These are phyloP conservation scores for Aspergillus incahuasiensis DNA, from an alignment of 495 filamentous ascomycete genomes.

Conservation along the genomic window DNA sequence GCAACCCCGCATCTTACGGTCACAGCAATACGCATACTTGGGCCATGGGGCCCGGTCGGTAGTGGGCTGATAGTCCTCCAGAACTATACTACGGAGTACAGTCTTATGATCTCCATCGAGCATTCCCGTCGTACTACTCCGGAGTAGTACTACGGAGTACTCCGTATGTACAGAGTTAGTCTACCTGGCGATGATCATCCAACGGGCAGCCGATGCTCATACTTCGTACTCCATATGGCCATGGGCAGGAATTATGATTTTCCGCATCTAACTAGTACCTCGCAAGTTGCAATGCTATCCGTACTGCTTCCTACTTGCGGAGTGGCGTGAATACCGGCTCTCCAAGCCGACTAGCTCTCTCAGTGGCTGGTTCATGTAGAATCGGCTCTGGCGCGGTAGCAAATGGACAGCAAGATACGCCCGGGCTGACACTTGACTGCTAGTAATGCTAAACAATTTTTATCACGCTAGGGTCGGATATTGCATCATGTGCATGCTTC, in stretches of 20 bases:
- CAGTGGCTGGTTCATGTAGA: conserved; percentile 6
- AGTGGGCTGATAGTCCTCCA: too few species aligned
- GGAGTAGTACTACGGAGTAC: neutral
- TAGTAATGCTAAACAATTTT: neutral
- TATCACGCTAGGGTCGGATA: neutral
- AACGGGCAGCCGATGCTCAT: too few species aligned
- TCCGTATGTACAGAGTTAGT: too few species aligned
- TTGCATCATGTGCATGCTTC: conserved; percentile 11
- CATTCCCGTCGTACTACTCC: too few species aligned
- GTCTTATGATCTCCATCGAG: too few species aligned
- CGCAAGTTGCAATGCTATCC: too few species aligned
- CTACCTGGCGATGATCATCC: too few species aligned
- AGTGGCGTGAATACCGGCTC: neutral
- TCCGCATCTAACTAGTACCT: too few species aligned
- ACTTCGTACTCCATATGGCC: too few species aligned
- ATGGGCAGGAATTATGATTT: too few species aligned
- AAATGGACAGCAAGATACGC: neutral
- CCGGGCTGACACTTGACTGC: neutral
- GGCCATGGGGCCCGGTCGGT: neutral
- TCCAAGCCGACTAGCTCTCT: neutral
- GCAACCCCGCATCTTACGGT: conserved; percentile 9
- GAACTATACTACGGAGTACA: too few species aligned
- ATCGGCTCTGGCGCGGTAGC: neutral
- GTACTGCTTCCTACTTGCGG: neutral
- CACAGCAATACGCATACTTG: neutral